phyloP scores from a whole-genome alignment of 176 grass and related monocot genomes.

The Neostapfia colusana region DNA sequence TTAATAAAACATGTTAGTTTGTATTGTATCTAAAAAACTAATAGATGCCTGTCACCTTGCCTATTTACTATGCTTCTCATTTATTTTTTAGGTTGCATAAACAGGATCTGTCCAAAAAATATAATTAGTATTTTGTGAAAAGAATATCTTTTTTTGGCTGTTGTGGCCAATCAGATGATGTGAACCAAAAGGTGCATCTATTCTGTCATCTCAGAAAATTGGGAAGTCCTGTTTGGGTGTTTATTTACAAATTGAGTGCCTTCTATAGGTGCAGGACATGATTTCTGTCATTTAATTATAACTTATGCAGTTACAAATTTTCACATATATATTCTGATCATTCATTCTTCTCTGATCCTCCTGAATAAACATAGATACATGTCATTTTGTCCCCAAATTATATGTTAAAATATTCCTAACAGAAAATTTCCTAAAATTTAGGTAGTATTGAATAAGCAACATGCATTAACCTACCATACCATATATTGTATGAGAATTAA shows the following conservation, averaged over 20 bases:
- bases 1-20: neutral
- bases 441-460: neutral
- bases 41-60: neutral
- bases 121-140: neutral
- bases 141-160: neutral
- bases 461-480: neutral
- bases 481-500: slow-evolving; percentile 4
- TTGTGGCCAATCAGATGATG: neutral
- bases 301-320: neutral
- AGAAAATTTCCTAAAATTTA: neutral
- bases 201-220: neutral
- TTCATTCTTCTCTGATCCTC: neutral
- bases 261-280: neutral
- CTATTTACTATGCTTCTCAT: neutral
- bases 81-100: neutral
- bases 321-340: neutral
- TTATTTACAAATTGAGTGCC: slow-evolving; percentile 4
- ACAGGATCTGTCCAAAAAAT: neutral
- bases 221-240: neutral
- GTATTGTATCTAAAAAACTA: neutral
- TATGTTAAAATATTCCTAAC: neutral
- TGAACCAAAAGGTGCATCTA: slow-evolving; percentile 5
- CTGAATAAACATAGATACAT: neutral
- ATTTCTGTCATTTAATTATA: slow-evolving; percentile 11
- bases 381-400: slow-evolving; percentile 8